Evolutionary conservation across 768 basidiomycete species (phyloP), one percentile per base, ranked within the genome.

Genomic region (Cystobasidium onofrii): DNA sequence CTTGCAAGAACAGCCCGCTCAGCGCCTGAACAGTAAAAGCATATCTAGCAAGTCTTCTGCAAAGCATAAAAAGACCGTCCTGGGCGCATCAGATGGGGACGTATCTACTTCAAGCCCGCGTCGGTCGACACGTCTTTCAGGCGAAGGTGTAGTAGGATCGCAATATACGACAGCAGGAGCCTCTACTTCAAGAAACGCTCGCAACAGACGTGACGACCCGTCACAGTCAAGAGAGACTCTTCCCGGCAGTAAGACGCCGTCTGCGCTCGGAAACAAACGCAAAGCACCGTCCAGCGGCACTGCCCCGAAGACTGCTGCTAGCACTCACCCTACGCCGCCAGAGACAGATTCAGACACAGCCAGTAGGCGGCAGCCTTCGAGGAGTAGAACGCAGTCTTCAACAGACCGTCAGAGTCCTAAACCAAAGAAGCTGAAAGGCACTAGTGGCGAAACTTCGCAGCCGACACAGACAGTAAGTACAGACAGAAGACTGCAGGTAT

Each of bases 111-210:
- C 65, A n/a, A 50, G 65, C 27, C 41, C 44, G 7, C 65, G 65
- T 12, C n/a, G 65, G 18, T 67, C 65, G 50, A 67, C 65, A 29
- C 65, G 65, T 36, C 50, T 67, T 3, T 67, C 65, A n/a, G 65
- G 65, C 44, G 65, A 67, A 52, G 65, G 65, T 29, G 17, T 67
- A n/a, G n/a, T n/a, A 23, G 36, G 18, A 33, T n/a, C 43, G 27
- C 50, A 25, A 39, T 18, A 31, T 9, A 31, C 29, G 17, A 18
- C 44, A 54, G 29, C 43, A 67, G 23, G 44, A n/a, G 27, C 65
- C 13, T 23, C 65, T 7, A 50, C 15, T 4, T 17, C n/a, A 4
- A 50, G 20, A 50, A 20, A 3, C 20, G n/a, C 46, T 17, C 46
- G 46, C 20, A 50, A 20, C n/a, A 20, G 46, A 50, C 46, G 15